A percentile compares a stretch with the other conserved stretches of the same genome.
Evolutionary conservation across 2,329 filamentous ascomycete genomes (phyloP).

Genomic region (Domatiomyces globalis): DNA sequence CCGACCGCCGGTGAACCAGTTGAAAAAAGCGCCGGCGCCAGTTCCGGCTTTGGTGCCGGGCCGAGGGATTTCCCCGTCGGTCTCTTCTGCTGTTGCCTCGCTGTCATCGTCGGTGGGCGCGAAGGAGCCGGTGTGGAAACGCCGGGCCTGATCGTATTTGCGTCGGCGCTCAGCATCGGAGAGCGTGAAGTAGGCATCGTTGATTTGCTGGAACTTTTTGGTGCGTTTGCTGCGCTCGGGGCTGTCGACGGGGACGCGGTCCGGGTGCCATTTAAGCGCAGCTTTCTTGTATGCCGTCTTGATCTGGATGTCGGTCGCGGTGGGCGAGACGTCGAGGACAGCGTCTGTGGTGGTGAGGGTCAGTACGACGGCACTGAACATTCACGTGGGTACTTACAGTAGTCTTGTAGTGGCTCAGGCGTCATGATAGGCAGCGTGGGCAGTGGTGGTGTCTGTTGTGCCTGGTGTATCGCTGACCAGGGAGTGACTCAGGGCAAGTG

Average conservation of each 20-base stretch:
- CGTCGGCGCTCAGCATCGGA: slow-evolving; percentile 62
- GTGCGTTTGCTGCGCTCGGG: slow-evolving; percentile 72
- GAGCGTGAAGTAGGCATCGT: slow-evolving; percentile 85
- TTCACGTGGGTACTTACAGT: slow-evolving; percentile 9
- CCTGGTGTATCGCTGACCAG: not conserved
- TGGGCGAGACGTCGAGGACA: slow-evolving; percentile 57
- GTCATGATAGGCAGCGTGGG: slow-evolving; percentile 6
- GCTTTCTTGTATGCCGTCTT: slow-evolving; percentile 90
- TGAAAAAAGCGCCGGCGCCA: not conserved
- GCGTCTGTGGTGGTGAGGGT: slow-evolving; percentile 6
- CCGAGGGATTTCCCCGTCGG: slow-evolving; percentile 18
- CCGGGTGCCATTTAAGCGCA: slow-evolving; percentile 83
- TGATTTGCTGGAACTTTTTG: slow-evolving; percentile 77
- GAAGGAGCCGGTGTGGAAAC: slow-evolving; percentile 37
- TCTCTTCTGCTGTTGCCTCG: slow-evolving; percentile 22
- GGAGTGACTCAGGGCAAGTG: not conserved
- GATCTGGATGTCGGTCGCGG: slow-evolving; percentile 67
- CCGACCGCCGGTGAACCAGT: slow-evolving; percentile 21
- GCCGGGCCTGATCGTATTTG: slow-evolving; percentile 69
- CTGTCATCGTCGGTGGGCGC: slow-evolving; percentile 34
- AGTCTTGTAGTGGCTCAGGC: slow-evolving; percentile 13
- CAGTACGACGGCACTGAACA: not conserved
- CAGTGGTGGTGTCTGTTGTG: not conserved
- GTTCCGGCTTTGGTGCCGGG: slow-evolving; percentile 23
- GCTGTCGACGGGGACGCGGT: slow-evolving; percentile 70